Base-by-base conservation (phyloP, 2,329 filamentous ascomycete species). In the Septoria petroselini region DNA sequence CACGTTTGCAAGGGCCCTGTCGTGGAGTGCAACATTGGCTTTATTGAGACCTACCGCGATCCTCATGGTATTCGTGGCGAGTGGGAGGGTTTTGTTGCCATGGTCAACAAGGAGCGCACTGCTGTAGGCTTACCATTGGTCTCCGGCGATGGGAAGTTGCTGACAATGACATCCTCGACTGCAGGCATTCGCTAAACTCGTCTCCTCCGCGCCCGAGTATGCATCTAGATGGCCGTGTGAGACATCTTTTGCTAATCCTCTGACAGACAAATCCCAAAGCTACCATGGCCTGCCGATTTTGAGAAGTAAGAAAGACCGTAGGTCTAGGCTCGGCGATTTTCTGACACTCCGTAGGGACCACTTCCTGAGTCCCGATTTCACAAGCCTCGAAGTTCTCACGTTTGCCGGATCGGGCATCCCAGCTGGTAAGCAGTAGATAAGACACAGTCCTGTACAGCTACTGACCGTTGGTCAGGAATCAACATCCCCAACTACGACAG, bases 301-400 rank as follows among this genome's bases (percentile, higher is more conserved):
- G 93, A 98, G 68, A 97, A 97, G 40, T 42, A 42, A 30, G 40
- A n/a, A n/a, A n/a, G n/a, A n/a, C n/a, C n/a, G n/a, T n/a, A n/a
- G 30, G 15, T 9, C 5, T 27, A 27, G 23, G 9, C 23, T 27
- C 23, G 5, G 5, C 23, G 23, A 27, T 5, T 27, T 27, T 9
- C 23, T 27, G 23, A 27, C 23, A 9, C 18, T 21, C 9, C 15
- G 11, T 18, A 42, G 40, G 71, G 91, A 96, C 74, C 90, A 86
- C 64, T 98, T 98, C 70, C 72, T 95, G 29, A 91, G 88, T 44
- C 93, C 93, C 0, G 93, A 98, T 68, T 98, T 98, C 66, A 97
- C 93, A 0, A 93, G 87, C 7, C 77, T 97, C 1, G 93, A 98
- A 68, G 90, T 96, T 2, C 71, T 96, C 53, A 89, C 86, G 1